phyloP scores from a whole-genome alignment of 768 basidiomycete species.

The Cystofilobasidium capitatum region DNA sequence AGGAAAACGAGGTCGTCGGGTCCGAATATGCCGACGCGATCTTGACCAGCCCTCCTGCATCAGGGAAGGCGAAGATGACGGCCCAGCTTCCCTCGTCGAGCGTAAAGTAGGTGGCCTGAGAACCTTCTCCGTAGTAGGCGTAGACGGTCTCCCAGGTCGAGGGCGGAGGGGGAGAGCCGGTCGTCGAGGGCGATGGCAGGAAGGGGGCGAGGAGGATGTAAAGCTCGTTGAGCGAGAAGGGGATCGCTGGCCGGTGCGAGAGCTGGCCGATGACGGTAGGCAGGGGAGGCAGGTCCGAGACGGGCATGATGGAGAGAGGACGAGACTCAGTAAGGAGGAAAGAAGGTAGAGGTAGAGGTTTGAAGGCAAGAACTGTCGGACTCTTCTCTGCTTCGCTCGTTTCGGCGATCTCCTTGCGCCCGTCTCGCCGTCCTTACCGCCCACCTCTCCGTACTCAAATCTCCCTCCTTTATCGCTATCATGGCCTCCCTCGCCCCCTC shows the following conservation, averaged over 20 bases:
- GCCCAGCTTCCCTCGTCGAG: constrained; percentile 7
- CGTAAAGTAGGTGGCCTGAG: neutral
- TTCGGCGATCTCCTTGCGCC: too few species aligned
- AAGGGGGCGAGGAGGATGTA: constrained; percentile 15
- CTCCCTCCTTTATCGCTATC: too few species aligned
- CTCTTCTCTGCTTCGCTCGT: too few species aligned
- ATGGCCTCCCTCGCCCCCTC: too few species aligned
- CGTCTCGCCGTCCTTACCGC: too few species aligned
- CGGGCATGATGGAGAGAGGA: neutral
- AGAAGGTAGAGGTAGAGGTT: too few species aligned
- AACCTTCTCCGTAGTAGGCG: constrained; percentile 1
- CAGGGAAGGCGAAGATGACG: neutral
- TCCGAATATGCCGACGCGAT: constrained; percentile 6
- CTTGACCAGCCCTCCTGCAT: neutral
- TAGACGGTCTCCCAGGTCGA: constrained; percentile 6
- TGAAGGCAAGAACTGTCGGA: too few species aligned
- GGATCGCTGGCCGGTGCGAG: constrained; percentile 7
- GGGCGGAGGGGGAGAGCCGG: neutral
- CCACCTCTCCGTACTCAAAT: too few species aligned
- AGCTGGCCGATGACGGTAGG: neutral
- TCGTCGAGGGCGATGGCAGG: constrained; percentile 1
- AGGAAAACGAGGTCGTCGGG: neutral
- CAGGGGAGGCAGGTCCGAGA: neutral
- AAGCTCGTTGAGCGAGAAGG: constrained; percentile 15
- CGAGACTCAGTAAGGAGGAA: too few species aligned